These are phyloP conservation scores for Rhododendron ovatum DNA, from an alignment of 148 eudicot genomes.

Conservation along the genomic window DNA sequence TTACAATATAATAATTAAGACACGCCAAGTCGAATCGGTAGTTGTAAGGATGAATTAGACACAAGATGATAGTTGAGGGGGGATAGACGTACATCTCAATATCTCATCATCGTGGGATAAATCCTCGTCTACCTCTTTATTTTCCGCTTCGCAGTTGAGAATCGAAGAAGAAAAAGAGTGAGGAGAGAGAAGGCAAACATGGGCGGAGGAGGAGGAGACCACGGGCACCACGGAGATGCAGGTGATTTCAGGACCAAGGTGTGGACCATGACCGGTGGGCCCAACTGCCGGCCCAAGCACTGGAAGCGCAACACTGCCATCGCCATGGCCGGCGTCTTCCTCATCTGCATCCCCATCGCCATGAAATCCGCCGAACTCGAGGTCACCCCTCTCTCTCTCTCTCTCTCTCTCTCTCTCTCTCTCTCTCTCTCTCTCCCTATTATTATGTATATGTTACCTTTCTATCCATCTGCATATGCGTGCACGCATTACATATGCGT, in stretches of 20 bases:
- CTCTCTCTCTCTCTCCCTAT: background rate
- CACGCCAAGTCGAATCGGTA: background rate
- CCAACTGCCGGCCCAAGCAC: conserved; percentile 77
- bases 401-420: background rate
- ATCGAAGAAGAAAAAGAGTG: background rate
- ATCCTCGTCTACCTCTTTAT: background rate
- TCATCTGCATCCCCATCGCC: conserved; percentile 84
- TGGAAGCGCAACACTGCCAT: conserved; percentile 95
- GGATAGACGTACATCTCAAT: too few relatives aligned
- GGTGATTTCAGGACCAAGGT: conserved; percentile 83
- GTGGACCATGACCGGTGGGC: conserved; percentile 91
- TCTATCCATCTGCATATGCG: background rate
- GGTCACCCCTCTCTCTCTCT: conserved; percentile 26
- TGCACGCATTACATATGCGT: background rate
- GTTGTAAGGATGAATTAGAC: background rate
- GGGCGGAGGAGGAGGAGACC: conserved; percentile 59
- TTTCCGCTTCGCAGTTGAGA: too few relatives aligned
- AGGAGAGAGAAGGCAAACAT: conserved; percentile 8
- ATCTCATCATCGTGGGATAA: background rate
- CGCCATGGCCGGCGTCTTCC: conserved; percentile 72
- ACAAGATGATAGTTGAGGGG: background rate
- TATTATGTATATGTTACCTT: background rate
- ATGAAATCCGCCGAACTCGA: conserved; percentile 86
- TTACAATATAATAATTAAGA: too few relatives aligned
- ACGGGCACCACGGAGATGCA: conserved; percentile 38